These are phyloP conservation scores for Henckelia pumila DNA, from an alignment of 257 asterid species.

Conservation along the genomic window DNA sequence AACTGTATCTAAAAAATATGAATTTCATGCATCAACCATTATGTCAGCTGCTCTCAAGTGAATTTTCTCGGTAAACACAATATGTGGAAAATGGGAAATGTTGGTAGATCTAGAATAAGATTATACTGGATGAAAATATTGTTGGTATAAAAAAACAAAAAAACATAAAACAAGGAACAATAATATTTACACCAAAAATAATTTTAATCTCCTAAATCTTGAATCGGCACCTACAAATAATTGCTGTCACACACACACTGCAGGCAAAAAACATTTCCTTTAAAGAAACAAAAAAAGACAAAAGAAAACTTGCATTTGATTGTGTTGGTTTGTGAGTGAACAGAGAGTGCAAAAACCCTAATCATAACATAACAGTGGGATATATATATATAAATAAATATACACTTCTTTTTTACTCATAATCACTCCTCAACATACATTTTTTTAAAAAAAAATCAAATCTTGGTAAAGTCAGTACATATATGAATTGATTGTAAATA, in stretches of 20 bases:
- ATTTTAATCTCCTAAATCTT: too few species aligned
- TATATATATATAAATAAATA: too few species aligned
- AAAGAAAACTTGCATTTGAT: conserved; percentile 16
- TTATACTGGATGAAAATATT: conserved; percentile 10
- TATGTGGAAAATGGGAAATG: not conserved
- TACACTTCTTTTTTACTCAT: conserved; percentile 2
- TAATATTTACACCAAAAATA: too few species aligned
- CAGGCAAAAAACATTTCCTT: not conserved
- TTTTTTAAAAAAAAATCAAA: conserved; percentile 34
- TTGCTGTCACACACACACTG: too few species aligned
- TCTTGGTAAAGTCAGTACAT: conserved; percentile 32
- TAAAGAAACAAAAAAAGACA: conserved; percentile 31
- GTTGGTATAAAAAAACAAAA: conserved; percentile 22
- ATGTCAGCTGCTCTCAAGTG: conserved; percentile 6
- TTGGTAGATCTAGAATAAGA: not conserved
- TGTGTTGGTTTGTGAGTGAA: conserved; percentile 37
- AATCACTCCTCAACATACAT: conserved; percentile 27
- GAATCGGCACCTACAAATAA: too few species aligned
- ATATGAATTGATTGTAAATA: conserved; percentile 30
- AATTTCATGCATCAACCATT: conserved; percentile 13
- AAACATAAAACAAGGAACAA: conserved; percentile 21
- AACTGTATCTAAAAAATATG: not conserved
- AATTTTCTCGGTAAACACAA: not conserved
- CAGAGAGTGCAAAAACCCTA: conserved; percentile 35
- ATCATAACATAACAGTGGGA: conserved; percentile 36